Evolutionary conservation across 768 basidiomycete genomes (phyloP), one percentile per base, ranked within the genome.

Genomic region (Leccinum arenicola): DNA sequence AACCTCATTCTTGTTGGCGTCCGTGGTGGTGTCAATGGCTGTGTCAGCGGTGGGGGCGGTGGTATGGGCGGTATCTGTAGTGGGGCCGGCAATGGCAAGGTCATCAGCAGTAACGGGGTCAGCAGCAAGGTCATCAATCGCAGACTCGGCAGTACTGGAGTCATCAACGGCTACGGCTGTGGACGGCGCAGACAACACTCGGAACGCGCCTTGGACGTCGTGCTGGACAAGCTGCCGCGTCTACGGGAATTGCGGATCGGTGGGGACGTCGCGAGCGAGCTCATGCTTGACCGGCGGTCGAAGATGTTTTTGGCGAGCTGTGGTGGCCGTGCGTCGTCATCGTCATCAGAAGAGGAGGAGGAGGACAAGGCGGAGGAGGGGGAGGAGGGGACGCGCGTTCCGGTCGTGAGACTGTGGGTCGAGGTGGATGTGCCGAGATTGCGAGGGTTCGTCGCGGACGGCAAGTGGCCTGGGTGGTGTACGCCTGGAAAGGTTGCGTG

Each of bases 241-340:
- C 31, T 69, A 19, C 36, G 52, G 6, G 62, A 67, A 35, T 49
- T 69, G 2, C 40, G 59, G 48, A 64, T 68, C 31, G 14, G 67
- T 6, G 67, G 67, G 5, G 67, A 68, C 40, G 62, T 66, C 9
- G 67, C 67, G 47, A 69, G 62, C 31, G 67, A 68, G 49, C 61
- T 67, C 7, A 69, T 68, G 67, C 38, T 69, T 4, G 65, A 62
- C 52, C 57, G 67, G 11, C 52, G 65, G 54, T 60, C 65, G 10
- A 69, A 55, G 52, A 57, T 54, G 56, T 68, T 69, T 23, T 19
- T 60, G 15, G 64, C 52, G 6, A 19, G 19, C 1, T 40, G 38
- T 40, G 17, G 17, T n/a, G 9, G 38, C 17, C 38, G 38, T 17
- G 17, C 17, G 7, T 40, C 38, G 17, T 40, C 38, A 5, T n/a